Evolutionary conservation across 2,329 filamentous ascomycete genomes (phyloP), one percentile per base, ranked within the genome.

Genomic region (Arthrinium puccinioides): DNA sequence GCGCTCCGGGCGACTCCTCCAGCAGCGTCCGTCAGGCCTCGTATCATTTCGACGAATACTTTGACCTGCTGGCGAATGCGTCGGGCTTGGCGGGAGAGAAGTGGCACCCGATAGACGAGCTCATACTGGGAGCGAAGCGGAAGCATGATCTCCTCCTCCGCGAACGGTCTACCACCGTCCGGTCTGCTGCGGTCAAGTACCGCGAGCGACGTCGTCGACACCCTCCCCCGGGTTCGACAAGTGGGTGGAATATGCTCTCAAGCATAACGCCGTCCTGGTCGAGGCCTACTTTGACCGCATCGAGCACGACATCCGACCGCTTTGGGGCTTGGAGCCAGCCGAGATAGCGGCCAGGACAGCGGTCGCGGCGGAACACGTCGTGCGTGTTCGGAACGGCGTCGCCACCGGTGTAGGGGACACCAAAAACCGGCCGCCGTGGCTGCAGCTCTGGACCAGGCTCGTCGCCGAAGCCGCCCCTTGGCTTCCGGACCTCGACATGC

Each of bases 401-500:
- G 64, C 62, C 8, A 43, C 33, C 6, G 53, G 52, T 7, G 52
- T 56, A 7, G 64, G 64, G 13, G 50, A 66, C 29, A 50, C 53
- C 20, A 11, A 14, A 10, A 55, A 54, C 27, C 59, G 54, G 16
- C 64, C 66, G 21, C 55, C 59, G 3, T 69, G 66, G 63, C 51
- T 70, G 26, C 50, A 66, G 47, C 54, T 64, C 15, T 73, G 69
- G 69, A 63, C 64, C 4, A 53, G 60, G 6, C 61, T 76, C 9
- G 66, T 79, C 15, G 45, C 53, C 3, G 68, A 70, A 35, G 72
- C 78, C 18, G 14, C 25, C 2, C 52, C 65, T 13, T 60, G 68
- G 34, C 53, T 83, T 16, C 79, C 78, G 5, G 77, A 83, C 43
- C 72, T 83, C 53, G 77, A 82, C 51, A 79, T 82, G 62, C 72